Conservation (phyloP, 1,284 basidiomycete genomes). For the Microbotryomycetes sp. region DNA sequence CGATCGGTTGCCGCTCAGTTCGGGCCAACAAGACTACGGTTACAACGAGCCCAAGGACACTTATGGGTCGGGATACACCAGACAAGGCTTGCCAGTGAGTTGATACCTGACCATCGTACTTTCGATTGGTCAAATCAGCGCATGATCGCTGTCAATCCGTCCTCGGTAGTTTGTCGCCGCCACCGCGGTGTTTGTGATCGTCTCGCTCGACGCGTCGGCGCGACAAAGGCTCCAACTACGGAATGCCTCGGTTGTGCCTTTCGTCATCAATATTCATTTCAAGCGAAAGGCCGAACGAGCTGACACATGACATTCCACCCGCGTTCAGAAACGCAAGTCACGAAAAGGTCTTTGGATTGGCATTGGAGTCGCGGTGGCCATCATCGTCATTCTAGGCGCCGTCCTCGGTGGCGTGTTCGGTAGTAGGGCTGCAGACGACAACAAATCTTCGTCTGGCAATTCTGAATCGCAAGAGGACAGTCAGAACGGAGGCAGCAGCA, state of each 20-base stretch:
- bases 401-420: constrained; percentile 13
- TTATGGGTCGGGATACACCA: background rate
- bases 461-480: background rate
- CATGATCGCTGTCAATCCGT: background rate
- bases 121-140: no score
- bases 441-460: background rate
- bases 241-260: no score
- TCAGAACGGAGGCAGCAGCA: background rate
- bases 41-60: background rate
- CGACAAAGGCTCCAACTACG: no score
- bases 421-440: background rate
- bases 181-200: background rate
- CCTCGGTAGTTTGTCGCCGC: background rate
- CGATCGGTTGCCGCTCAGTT: background rate
- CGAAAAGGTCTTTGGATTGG: background rate
- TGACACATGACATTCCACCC: background rate
- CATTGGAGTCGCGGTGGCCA: background rate
- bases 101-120: no score
- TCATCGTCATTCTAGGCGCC: constrained; percentile 7
- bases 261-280: background rate
- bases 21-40: background rate
- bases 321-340: background rate
- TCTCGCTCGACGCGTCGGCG: background rate
- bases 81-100: background rate
- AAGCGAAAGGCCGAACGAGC: background rate